Evolutionary conservation across 768 basidiomycete genomes (phyloP).

Genomic region (Pleurotus tuoliensis): DNA sequence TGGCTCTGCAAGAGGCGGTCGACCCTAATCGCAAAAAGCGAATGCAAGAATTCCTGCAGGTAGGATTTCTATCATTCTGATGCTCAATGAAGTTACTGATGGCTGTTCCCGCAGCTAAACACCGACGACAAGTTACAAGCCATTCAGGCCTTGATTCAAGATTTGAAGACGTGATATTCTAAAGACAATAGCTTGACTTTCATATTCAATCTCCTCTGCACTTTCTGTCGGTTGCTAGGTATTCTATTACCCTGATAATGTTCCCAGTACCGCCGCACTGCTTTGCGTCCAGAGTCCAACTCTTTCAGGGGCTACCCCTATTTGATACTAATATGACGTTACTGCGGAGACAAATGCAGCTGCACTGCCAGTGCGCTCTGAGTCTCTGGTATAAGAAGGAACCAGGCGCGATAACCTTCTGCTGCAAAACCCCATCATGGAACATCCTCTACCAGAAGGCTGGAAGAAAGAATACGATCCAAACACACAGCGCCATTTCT

Average conservation of each 20-base stretch:
- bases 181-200: too few species aligned
- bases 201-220: too few species aligned
- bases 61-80: conserved; percentile 18
- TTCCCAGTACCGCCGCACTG: too few species aligned
- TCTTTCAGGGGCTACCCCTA: too few species aligned
- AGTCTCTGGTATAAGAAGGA: neutral
- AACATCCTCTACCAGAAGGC: conserved; percentile 46
- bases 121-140: conserved; percentile 49
- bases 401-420: too few species aligned
- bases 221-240: too few species aligned
- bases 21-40: conserved; percentile 32
- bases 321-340: neutral
- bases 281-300: too few species aligned
- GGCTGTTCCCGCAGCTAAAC: conserved; percentile 37
- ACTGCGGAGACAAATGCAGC: neutral
- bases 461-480: conserved; percentile 51
- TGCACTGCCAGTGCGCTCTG: neutral
- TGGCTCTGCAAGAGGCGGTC: conserved; percentile 36
- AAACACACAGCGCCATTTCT: conserved; percentile 41
- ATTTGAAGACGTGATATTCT: conserved; percentile 17
- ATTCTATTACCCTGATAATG: too few species aligned
- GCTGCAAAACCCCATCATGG: neutral
- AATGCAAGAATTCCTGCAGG: conserved; percentile 53
- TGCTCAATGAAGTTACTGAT: neutral
- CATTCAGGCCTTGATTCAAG: conserved; percentile 45